These are phyloP conservation scores for Tylopilus sp. DNA, from an alignment of 1,284 basidiomycete species.

Conservation along the genomic window DNA sequence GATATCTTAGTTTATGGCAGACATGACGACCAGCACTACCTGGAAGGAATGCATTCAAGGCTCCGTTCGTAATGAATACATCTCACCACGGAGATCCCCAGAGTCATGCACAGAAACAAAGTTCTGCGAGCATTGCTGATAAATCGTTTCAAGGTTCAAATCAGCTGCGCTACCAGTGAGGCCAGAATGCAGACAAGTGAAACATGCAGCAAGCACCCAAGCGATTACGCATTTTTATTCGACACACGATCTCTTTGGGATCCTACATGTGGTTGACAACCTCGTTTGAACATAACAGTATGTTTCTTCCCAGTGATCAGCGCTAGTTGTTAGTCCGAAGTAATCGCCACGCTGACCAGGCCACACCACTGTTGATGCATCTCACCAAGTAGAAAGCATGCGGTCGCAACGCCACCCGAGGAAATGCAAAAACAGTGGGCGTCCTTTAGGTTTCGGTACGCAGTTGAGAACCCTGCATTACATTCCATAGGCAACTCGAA, in stretches of 20 bases:
- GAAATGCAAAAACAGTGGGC: constrained; percentile 10
- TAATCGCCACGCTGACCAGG: constrained; percentile 17
- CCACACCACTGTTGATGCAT: constrained; percentile 18
- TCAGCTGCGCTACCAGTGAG: not conserved
- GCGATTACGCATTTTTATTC: constrained; percentile 3
- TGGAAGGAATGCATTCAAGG: constrained; percentile 13
- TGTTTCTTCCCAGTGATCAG: not conserved
- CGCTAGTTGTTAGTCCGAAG: constrained; percentile 4
- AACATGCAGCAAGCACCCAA: not conserved
- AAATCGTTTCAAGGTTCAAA: not conserved
- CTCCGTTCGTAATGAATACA: constrained; percentile 2
- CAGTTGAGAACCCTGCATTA: constrained; percentile 7
- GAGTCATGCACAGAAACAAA: not conserved
- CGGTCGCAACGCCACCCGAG: constrained; percentile 13
- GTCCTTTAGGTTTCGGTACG: constrained; percentile 5
- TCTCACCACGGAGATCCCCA: constrained; percentile 16
- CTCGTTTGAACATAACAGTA: not conserved
- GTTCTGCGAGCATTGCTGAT: not conserved
- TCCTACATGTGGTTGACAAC: not conserved
- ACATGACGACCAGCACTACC: constrained; percentile 6
- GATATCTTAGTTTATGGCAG: constrained; percentile 10
- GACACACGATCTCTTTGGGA: not conserved
- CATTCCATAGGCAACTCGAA: constrained; percentile 15
- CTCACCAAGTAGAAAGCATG: constrained; percentile 22
- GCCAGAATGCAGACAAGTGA: not conserved